Base-by-base conservation (phyloP, 176 grass and related monocot species). In the Bothriochloa decipiens region DNA sequence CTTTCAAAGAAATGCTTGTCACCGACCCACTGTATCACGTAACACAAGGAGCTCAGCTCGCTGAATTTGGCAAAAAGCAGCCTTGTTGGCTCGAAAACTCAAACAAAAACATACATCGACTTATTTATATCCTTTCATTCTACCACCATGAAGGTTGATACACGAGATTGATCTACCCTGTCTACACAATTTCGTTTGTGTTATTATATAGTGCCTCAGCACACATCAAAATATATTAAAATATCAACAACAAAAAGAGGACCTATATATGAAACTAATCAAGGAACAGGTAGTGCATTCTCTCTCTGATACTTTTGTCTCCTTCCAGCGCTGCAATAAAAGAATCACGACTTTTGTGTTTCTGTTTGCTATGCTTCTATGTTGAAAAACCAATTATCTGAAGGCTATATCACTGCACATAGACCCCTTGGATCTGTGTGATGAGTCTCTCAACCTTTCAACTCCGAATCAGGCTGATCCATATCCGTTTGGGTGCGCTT, bases 401-500 rank as follows among this genome's bases (percentile, higher is more conserved):
- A 75, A 75, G 75, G 60, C 25, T 73, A 85, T 52, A 60, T 83
- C 47, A 79, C 80, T 75, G 84, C 79, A 83, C 84, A 83, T 74
- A 39, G 65, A 83, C 68, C 62, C 60, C 68, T 28, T 28, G 58
- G 77, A 70, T 77, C 83, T 65, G 43, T 18, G 58, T 80, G 49
- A 45, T 50, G 49, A 80, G 22, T 10, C 20, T 80, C 70, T 72
- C 65, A 86, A 63, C 60, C 74, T 79, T 50, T 12, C 3, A 74
- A 25, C 27, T 39, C 52, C 36, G n/a, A 35, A 80, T 92, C 67
- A 90, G 81, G 82, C 33, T 7, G 84, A 83, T 55, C 76, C 89
- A 57, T 98, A 98, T 32, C 96, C 93, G 20, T 85, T 86, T 7
- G 71, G 89, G 85, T 98, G 96, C 6, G 76, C 40, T 78, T 93